A percentile compares a stretch with the other conserved stretches of the same genome.
Conservation (phyloP, 179 eudicot genomes). For the Spinacia oleracea region DNA sequence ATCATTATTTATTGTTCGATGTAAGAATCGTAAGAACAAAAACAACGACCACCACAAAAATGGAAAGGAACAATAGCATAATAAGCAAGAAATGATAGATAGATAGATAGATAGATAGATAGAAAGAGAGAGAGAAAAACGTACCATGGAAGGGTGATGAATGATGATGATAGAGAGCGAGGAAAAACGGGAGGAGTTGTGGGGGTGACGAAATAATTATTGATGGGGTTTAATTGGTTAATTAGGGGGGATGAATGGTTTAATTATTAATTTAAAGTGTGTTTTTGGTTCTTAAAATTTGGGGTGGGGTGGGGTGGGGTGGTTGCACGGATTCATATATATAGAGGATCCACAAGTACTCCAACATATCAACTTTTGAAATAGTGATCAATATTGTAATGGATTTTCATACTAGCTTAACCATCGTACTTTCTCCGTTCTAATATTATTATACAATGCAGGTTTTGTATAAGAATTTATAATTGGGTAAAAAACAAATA, state of each 20-base stretch:
- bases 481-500: too few relatives aligned
- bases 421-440: too few relatives aligned
- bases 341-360: too few relatives aligned
- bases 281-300: not conserved
- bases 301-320: too few relatives aligned
- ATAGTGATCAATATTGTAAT: too few relatives aligned
- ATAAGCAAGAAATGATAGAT: not conserved
- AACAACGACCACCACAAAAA: not conserved
- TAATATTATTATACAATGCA: too few relatives aligned
- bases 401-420: too few relatives aligned
- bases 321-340: too few relatives aligned
- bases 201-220: not conserved
- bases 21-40: not conserved
- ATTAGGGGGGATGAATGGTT: not conserved
- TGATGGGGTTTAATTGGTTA: not conserved
- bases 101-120: too few relatives aligned
- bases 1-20: not conserved
- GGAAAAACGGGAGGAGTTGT: not conserved
- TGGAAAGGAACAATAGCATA: not conserved
- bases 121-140: slow-evolving; percentile 5
- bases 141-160: slow-evolving; percentile 23
- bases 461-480: too few relatives aligned
- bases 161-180: not conserved
- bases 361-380: too few relatives aligned
- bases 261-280: not conserved